phyloP scores from a whole-genome alignment of 2,329 filamentous ascomycete species.

The Penicillium sp. region DNA sequence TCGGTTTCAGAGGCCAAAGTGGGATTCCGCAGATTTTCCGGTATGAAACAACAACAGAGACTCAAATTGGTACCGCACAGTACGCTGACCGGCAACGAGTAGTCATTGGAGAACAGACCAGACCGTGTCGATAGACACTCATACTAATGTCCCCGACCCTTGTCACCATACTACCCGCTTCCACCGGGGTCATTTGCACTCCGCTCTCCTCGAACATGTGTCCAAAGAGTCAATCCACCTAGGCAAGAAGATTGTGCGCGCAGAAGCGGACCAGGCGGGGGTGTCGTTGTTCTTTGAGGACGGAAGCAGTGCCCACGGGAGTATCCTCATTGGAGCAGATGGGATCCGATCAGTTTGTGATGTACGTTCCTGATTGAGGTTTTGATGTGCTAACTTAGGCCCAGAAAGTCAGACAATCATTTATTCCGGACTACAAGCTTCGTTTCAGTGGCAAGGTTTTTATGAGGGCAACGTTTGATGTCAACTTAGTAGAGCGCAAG shows the following conservation, averaged over 20 bases:
- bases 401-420: constrained; percentile 36
- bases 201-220: constrained; percentile 49
- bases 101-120: constrained; percentile 49
- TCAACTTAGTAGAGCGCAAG: constrained; percentile 38
- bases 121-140: constrained; percentile 44
- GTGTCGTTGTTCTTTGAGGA: constrained; percentile 50
- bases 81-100: background rate
- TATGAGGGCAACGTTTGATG: constrained; percentile 48
- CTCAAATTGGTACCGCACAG: background rate
- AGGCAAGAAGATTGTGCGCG: constrained; percentile 43
- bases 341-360: constrained; percentile 53
- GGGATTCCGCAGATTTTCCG: constrained; percentile 49
- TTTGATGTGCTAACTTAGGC: background rate
- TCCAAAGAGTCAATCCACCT: constrained; percentile 45
- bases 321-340: constrained; percentile 55
- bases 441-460: constrained; percentile 48
- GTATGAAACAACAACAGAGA: constrained; percentile 24
- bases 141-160: constrained; percentile 29
- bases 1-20: constrained; percentile 44
- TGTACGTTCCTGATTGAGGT: background rate
- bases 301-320: constrained; percentile 44
- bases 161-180: constrained; percentile 48
- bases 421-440: constrained; percentile 44
- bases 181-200: constrained; percentile 52
- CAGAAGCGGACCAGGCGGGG: constrained; percentile 33